A percentile compares a stretch with the other conserved stretches of the same genome.
Evolutionary conservation across 257 asterid species (phyloP).

Genomic region (Vinca minor): DNA sequence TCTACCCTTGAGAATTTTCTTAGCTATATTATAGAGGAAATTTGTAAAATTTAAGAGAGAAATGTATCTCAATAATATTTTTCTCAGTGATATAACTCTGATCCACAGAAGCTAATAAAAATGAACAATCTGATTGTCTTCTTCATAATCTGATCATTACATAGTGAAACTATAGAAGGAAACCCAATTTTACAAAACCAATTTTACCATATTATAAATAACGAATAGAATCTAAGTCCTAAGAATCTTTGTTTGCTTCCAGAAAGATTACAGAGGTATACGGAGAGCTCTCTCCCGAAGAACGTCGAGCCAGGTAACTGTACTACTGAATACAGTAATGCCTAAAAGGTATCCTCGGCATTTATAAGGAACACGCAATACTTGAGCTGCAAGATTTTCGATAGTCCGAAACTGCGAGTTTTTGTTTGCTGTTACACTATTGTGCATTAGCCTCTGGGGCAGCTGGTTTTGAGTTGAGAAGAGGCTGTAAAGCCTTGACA

Average conservation of each 20-base stretch:
- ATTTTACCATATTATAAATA: neutral
- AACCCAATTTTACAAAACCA: neutral
- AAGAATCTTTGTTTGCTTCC: conserved; percentile 4
- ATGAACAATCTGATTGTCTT: too few relatives aligned
- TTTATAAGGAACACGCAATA: neutral
- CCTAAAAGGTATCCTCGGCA: neutral
- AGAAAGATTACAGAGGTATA: conserved; percentile 9
- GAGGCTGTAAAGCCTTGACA: conserved; percentile 93
- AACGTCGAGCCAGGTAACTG: too few relatives aligned
- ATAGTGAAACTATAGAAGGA: neutral
- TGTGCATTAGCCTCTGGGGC: conserved; percentile 35
- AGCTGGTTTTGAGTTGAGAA: conserved; percentile 69
- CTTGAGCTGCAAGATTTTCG: conserved; percentile 12
- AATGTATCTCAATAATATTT: neutral
- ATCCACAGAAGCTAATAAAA: neutral
- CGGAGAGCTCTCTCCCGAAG: too few relatives aligned
- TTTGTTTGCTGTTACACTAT: conserved; percentile 6
- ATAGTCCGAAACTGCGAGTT: neutral
- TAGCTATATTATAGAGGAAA: too few relatives aligned
- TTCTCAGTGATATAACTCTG: neutral
- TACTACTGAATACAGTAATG: neutral
- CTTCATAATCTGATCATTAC: neutral
- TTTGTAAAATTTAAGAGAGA: neutral
- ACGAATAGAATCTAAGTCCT: conserved; percentile 12
- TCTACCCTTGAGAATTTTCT: too few relatives aligned